Percentiles rank a stretch among this genome's conserved stretches.
These are phyloP conservation scores for Petunia axillaris DNA, from an alignment of 257 asterid species.

Conservation along the genomic window DNA sequence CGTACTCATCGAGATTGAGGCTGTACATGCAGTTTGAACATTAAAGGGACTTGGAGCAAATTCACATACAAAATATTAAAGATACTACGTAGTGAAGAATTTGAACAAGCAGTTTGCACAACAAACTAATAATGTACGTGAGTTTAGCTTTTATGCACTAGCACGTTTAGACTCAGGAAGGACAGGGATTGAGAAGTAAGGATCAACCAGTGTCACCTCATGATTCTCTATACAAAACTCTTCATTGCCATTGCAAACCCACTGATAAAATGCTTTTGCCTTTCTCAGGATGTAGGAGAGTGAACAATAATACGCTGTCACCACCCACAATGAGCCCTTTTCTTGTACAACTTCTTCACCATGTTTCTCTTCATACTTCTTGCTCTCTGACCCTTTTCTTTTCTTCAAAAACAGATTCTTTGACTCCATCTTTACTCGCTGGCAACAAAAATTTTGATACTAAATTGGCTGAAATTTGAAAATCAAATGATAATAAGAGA, in stretches of 20 bases:
- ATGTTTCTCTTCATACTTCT: not conserved
- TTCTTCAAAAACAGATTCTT: not conserved
- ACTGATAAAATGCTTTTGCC: constrained; percentile 21
- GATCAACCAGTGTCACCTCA: not conserved
- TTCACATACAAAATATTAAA: no score
- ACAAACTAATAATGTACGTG: no score
- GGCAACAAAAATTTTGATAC: no score
- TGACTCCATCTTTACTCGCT: not conserved
- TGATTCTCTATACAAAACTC: not conserved
- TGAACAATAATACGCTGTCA: not conserved
- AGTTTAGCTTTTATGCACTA: no score
- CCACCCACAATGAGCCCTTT: constrained; percentile 11
- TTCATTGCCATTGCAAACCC: not conserved
- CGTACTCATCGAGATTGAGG: no score
- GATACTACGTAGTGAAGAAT: no score
- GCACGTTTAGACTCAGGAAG: not conserved
- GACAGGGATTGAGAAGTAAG: constrained; percentile 23
- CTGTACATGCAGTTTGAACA: no score
- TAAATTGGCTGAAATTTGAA: not conserved
- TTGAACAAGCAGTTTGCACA: no score
- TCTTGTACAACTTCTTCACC: not conserved
- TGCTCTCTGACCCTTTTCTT: constrained; percentile 10
- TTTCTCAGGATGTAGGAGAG: not conserved
- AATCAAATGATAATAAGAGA: no score
- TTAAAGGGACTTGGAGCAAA: no score